These are phyloP conservation scores for Aegilops speltoides DNA, from an alignment of 176 grass and related monocot species.

Conservation along the genomic window DNA sequence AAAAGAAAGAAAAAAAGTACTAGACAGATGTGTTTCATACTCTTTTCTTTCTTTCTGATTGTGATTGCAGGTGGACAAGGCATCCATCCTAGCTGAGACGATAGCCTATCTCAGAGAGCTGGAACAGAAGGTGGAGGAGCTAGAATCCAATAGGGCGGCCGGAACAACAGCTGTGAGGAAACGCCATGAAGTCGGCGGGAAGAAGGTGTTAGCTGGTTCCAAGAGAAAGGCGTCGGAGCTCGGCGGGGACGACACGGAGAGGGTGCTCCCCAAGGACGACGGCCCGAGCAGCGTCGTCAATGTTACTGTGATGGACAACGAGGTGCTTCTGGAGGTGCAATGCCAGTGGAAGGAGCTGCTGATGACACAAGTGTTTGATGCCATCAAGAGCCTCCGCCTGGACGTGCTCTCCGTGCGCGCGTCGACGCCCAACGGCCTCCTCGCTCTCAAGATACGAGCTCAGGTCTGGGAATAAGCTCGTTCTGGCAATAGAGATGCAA, in stretches of 20 bases:
- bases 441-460: conserved; percentile 67
- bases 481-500: no score
- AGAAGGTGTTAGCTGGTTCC: background rate
- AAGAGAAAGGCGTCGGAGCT: conserved; percentile 35
- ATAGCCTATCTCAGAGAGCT: conserved; percentile 79
- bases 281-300: conserved; percentile 49
- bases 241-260: background rate
- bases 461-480: conserved; percentile 37
- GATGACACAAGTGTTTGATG: conserved; percentile 62
- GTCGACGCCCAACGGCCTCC: conserved; percentile 34
- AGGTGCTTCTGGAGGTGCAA: conserved; percentile 58
- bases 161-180: conserved; percentile 16
- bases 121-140: conserved; percentile 52
- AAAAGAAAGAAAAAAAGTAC: no score
- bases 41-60: background rate
- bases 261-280: conserved; percentile 39
- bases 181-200: conserved; percentile 7
- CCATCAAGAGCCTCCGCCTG: conserved; percentile 58
- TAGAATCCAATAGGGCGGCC: conserved; percentile 38
- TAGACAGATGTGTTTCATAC: no score
- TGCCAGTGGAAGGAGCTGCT: conserved; percentile 76
- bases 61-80: conserved; percentile 67
- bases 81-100: conserved; percentile 70
- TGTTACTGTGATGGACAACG: conserved; percentile 53
- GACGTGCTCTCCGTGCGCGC: conserved; percentile 75